Evolutionary conservation across 331 rosid genomes (phyloP), one percentile per base, ranked within the genome.

Genomic region (Cydonia oblonga): DNA sequence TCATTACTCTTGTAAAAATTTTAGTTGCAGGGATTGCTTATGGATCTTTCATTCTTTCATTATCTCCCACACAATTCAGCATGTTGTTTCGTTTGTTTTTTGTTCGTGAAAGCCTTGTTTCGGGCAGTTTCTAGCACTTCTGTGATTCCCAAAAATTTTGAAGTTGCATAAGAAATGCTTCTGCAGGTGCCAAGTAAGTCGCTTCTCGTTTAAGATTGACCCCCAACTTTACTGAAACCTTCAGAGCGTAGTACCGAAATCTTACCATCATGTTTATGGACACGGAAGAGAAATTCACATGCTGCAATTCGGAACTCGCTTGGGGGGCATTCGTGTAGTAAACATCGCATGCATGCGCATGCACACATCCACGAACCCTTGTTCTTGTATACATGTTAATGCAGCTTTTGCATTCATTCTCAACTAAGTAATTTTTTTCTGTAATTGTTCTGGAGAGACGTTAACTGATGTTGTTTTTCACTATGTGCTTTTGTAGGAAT

Each of bases 401-500:
- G 19, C 52, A 44, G 19, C 19, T 44, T 22, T 59, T 79, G 56
- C 9, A 19, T 26, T 68, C 51, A 25, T 70, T 63, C 14, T 24
- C 66, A 79, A 35, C 15, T 30, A 32, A 52, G 35, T 74, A 57
- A n/a, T n/a, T 74, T 26, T 77, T 75, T 66, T 28, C 68, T 40
- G 29, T 46, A 63, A 57, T 12, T 63, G 40, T 66, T 64, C 57
- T 33, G 69, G 24, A 33, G 53, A 66, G 54, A 23, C 29, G 7
- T 40, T 54, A 46, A 46, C 9, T 32, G 74, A 57, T 40, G 66
- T 16, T 26, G 18, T 58, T 64, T 52, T 16, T 67, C n/a, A 56
- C 66, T 49, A 49, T 61, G 18, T 81, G 53, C 15, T 64, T 64
- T 70, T 11, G 38, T 90, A 95, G 98, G 90, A 84, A 58, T 77